These are phyloP conservation scores for Saccharomycopsis olivae DNA, from an alignment of 805 yeast genomes.

Conservation along the genomic window DNA sequence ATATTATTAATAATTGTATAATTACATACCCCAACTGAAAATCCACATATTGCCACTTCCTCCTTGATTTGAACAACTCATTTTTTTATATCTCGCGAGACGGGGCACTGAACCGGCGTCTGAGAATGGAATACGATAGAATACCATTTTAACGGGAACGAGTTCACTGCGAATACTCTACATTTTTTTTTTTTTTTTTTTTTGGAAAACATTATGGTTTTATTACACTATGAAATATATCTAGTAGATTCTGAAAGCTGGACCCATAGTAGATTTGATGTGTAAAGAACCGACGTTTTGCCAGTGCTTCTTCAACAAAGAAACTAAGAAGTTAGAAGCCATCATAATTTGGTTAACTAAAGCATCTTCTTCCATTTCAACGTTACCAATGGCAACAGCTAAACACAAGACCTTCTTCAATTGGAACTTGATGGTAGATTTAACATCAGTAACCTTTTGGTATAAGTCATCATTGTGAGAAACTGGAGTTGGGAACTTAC, in stretches of 20 bases:
- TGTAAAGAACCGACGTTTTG: slow-evolving; percentile 99
- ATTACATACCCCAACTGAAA: slow-evolving; percentile 33
- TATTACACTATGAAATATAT: no score
- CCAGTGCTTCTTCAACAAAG: slow-evolving; percentile 99
- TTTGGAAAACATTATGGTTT: no score
- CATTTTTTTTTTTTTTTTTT: no score
- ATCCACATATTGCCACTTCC: slow-evolving; percentile 38
- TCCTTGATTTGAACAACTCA: no score
- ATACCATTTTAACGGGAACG: no score
- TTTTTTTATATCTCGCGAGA: no score
- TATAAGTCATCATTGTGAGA: slow-evolving; percentile 98
- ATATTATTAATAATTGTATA: not conserved
- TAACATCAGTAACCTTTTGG: slow-evolving; percentile 92
- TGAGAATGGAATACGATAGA: no score
- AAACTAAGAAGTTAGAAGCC: slow-evolving; percentile 98
- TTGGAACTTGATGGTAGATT: slow-evolving; percentile 99
- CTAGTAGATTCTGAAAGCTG: slow-evolving; percentile 99
- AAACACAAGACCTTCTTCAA: slow-evolving; percentile 99
- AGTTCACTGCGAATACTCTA: no score
- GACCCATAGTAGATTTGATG: slow-evolving; percentile 99
- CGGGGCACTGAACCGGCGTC: no score
- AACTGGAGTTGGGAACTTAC: slow-evolving; percentile 99
- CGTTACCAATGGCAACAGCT: slow-evolving; percentile 99
- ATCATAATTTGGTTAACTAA: slow-evolving; percentile 96
- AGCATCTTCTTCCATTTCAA: slow-evolving; percentile 96